Base-by-base conservation (phyloP, 306 rosid species). In the Castanospermum australe region DNA sequence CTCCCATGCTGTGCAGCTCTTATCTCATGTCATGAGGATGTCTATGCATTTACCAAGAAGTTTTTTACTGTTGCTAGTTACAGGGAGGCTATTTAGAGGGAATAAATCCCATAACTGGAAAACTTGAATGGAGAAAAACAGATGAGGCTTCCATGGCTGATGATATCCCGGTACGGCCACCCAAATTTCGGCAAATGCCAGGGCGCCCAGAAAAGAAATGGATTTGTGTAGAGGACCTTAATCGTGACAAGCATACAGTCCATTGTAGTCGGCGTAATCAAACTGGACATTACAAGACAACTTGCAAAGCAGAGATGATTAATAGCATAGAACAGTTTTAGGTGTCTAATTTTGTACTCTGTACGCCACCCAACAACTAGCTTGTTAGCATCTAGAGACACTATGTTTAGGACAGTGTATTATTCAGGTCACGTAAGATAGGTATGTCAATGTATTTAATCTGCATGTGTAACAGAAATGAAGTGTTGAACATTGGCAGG, bases 1-100 rank as follows among this genome's bases (percentile, higher is more conserved):
- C 62, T 88, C 99, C 35, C 99, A 94, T 81, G 99, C 97, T 0
- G 93, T 84, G 97, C 99, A 1, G 97, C 99, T 68, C 89, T 94
- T 21, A 87, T 90, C 71, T 94, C 99, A 7, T 83, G 91, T 76
- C 80, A 83, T 18, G 89, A 92, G 87, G 99, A 92, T 81, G 81
- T 88, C 51, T 87, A 91, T 30, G 85, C 87, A 44, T 92, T 83
- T 64, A n/a, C 90, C 3, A 86, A 86, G 65, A 91, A 81, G 87
- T 87, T 87, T 69, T 92, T 89, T 79, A 92, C 88, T 1, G 87
- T 78, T 61, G 90, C 88, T 60, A 93, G 94, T 84, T 94, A 92
- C 81, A 85, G 81, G 25, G 89, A 88, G 42, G 64, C 91, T 94
- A 94, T 81, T 82, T 82, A 4, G 80, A 80, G 82, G 88, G 17